Conservation (phyloP, 192 early-diverging fungal species). For the Bifiguratus adelaidae region DNA sequence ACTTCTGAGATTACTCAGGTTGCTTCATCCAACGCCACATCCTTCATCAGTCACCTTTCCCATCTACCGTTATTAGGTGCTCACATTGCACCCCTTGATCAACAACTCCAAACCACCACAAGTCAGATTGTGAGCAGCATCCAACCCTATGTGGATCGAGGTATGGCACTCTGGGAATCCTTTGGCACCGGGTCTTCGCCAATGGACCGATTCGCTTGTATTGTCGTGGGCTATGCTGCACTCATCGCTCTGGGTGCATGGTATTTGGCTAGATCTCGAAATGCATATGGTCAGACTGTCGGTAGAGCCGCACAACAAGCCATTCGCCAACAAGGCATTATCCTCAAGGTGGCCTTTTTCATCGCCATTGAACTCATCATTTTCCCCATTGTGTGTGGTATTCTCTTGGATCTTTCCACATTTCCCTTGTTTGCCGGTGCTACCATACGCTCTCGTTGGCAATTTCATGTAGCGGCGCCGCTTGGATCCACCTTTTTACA, state of each 20-base stretch:
- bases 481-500: slow-evolving; percentile 68
- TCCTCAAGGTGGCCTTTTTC: slow-evolving; percentile 74
- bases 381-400: slow-evolving; percentile 84
- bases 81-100: too few species aligned
- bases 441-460: slow-evolving; percentile 39
- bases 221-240: slow-evolving; percentile 49
- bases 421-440: slow-evolving; percentile 61
- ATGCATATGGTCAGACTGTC: slow-evolving; percentile 27
- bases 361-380: slow-evolving; percentile 75
- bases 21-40: not conserved
- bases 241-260: slow-evolving; percentile 34
- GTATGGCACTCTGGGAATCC: slow-evolving; percentile 18
- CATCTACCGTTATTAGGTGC: too few species aligned
- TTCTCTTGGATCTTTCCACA: slow-evolving; percentile 75
- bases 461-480: slow-evolving; percentile 46
- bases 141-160: too few species aligned
- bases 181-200: slow-evolving; percentile 34
- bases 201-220: slow-evolving; percentile 43
- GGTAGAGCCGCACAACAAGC: slow-evolving; percentile 25
- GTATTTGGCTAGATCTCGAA: slow-evolving; percentile 27
- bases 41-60: too few species aligned
- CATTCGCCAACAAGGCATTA: slow-evolving; percentile 37
- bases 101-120: not conserved
- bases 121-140: too few species aligned
- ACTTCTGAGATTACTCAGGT: not conserved